Base-by-base conservation (phyloP, 805 yeast genomes). In the Starmerella kuoi region DNA sequence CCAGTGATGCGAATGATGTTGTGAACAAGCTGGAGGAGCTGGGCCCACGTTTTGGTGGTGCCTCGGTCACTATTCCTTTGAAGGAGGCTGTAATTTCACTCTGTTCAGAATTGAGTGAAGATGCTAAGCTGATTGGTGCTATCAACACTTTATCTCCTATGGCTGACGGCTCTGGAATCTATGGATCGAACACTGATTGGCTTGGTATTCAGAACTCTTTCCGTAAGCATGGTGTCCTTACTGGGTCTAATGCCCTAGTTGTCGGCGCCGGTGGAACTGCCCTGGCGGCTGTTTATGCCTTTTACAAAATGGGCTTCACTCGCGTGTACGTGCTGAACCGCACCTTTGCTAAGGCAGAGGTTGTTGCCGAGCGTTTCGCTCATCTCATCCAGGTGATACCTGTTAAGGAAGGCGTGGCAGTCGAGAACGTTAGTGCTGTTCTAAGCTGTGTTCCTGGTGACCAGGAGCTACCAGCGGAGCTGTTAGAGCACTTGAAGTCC, bases 261-360 rank as follows among this genome's bases (percentile, higher is more conserved):
- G 68, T 91, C 50, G 99, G 99, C 39, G 95, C 95, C 18, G 99
- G 99, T 32, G 99, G 99, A 34, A 87, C 99, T 21, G 78, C 95
- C 1, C 73, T 95, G 55, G 95, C 98, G 32, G 97, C 96, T 0
- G 75, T 83, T 14, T 86, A 73, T 60, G 96, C 98, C 1, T 68
- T 91, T 50, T 73, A 76, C 56, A 56, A 74, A 47, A 64, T 88
- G 66, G 95, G 95, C 2, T 84, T 93, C 60, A 53, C 64, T 19
- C 75, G 68, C 52, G 82, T 88, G 46, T 85, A 76, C 64, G 67
- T 88, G 67, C 58, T 83, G 45, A 88, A 87, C 66, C 76, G 97
- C 60, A 85, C 95, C 1, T 59, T 65, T 1, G 64, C 77, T 7
- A 84, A 84, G 56, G 65, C 85, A 40, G 57, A 59, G 18, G 77